Percentiles rank a stretch among this genome's conserved stretches.
Conservation (phyloP, 257 asterid species). For the Przewalskia tangutica region DNA sequence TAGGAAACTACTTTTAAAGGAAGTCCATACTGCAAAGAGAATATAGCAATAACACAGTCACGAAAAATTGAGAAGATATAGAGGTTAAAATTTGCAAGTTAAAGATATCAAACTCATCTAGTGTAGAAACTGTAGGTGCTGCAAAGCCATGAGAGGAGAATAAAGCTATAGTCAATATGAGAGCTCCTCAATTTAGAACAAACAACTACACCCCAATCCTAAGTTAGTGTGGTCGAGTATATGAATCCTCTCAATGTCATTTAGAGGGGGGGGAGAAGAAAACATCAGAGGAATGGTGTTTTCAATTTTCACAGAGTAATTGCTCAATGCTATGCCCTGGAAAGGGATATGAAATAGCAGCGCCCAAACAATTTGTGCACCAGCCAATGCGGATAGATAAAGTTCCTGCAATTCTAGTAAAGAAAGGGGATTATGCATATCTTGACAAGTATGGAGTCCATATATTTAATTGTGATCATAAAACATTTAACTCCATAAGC, state of each 20-base stretch:
- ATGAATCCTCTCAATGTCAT: not conserved
- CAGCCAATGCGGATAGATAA: not conserved
- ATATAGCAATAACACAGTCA: not conserved
- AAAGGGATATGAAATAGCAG: not conserved
- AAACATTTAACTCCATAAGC: not conserved
- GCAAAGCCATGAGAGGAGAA: not conserved
- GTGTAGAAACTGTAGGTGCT: not conserved
- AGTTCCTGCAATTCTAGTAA: not conserved
- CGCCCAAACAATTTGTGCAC: not conserved
- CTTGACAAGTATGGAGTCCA: not conserved
- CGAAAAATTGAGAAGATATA: not conserved
- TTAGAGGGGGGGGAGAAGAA: not conserved
- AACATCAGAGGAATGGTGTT: no score
- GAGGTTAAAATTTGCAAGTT: not conserved
- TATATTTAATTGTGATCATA: not conserved
- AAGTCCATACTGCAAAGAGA: conserved; percentile 66
- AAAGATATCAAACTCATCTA: not conserved
- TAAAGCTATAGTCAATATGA: not conserved
- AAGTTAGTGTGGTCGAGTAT: not conserved
- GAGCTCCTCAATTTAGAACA: not conserved
- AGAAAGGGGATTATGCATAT: not conserved
- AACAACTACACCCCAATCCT: not conserved
- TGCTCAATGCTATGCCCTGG: not conserved
- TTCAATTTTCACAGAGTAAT: no score
- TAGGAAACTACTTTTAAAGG: conserved; percentile 92